Percentiles rank a stretch among this genome's conserved stretches.
Evolutionary conservation across 2,329 filamentous ascomycete genomes (phyloP).

Genomic region (Xylariomycetidae sp.): DNA sequence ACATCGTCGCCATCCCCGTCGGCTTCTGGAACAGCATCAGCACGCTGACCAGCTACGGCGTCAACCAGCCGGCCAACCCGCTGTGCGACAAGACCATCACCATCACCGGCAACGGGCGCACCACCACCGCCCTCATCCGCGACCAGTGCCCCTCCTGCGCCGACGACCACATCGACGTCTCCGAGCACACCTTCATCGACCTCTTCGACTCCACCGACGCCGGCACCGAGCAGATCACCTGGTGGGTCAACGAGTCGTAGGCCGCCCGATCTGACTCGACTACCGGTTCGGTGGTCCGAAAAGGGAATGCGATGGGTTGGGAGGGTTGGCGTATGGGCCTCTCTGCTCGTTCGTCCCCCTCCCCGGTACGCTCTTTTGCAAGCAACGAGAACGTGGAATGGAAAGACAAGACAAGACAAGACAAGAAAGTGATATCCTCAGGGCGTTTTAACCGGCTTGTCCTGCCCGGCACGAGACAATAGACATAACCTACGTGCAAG

Average conservation of each 20-base stretch:
- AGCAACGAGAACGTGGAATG: too few relatives aligned
- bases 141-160: slow-evolving; percentile 74
- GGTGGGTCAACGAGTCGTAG: slow-evolving; percentile 25
- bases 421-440: background rate
- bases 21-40: slow-evolving; percentile 52
- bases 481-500: too few relatives aligned
- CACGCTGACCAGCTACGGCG: slow-evolving; percentile 46
- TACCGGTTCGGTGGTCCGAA: background rate
- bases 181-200: slow-evolving; percentile 47
- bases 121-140: slow-evolving; percentile 51
- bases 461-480: too few relatives aligned
- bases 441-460: background rate
- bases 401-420: too few relatives aligned
- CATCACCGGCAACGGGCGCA: slow-evolving; percentile 53
- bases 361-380: background rate
- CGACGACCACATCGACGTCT: slow-evolving; percentile 52
- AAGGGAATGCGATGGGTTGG: background rate
- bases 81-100: slow-evolving; percentile 65
- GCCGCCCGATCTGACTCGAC: background rate
- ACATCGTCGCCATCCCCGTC: slow-evolving; percentile 64
- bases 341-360: background rate
- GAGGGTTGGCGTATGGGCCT: background rate
- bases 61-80: slow-evolving; percentile 43
- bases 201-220: slow-evolving; percentile 41
- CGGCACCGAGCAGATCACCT: slow-evolving; percentile 27